These are phyloP conservation scores for Thermothelomyces thermophilus DNA, from an alignment of 2,329 filamentous ascomycete genomes.

Conservation along the genomic window DNA sequence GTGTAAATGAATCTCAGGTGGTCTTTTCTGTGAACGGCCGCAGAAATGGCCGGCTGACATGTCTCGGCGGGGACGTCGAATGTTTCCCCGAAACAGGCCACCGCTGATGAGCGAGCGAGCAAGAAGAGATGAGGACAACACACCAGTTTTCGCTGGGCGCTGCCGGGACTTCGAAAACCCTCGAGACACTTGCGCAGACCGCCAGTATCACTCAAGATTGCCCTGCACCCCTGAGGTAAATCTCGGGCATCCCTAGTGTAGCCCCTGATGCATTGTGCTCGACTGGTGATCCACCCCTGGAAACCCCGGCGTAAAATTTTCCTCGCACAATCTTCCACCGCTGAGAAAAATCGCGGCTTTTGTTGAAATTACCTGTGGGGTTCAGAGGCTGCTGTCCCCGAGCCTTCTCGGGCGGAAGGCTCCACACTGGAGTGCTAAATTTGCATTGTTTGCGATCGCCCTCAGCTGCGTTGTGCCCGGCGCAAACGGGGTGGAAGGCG, in stretches of 20 bases:
- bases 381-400: slow-evolving; percentile 22
- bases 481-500: no score
- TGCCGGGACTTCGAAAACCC: neutral
- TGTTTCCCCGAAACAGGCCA: slow-evolving; percentile 12
- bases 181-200: slow-evolving; percentile 7
- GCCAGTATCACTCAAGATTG: slow-evolving; percentile 5
- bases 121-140: neutral
- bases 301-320: slow-evolving; percentile 4
- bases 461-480: slow-evolving; percentile 28
- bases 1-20: neutral
- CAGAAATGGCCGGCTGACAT: slow-evolving; percentile 13
- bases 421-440: slow-evolving; percentile 19
- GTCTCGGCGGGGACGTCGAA: neutral
- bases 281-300: slow-evolving; percentile 1
- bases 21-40: neutral
- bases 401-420: slow-evolving; percentile 5
- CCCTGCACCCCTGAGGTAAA: slow-evolving; percentile 4
- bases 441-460: slow-evolving; percentile 21
- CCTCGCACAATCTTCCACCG: slow-evolving; percentile 8
- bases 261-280: slow-evolving; percentile 6
- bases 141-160: neutral
- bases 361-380: slow-evolving; percentile 25
- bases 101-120: neutral
- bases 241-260: neutral
- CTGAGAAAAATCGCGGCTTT: slow-evolving; percentile 6